Conservation (phyloP, 371 early-diverging fungal genomes). For the Rhizopus sp. region DNA sequence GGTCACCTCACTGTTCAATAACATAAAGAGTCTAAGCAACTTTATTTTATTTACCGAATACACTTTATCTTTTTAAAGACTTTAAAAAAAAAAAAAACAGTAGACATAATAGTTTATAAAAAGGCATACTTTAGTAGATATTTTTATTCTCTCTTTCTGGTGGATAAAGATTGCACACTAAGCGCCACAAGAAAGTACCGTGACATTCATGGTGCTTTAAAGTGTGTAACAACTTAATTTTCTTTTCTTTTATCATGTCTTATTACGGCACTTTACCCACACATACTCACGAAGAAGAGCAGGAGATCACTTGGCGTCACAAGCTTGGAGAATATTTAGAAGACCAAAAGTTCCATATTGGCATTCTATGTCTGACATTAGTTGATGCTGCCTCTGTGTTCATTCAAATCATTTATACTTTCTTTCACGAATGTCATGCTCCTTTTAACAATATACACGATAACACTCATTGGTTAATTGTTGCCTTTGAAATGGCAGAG, state of each 20-base stretch:
- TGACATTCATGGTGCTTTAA: no score
- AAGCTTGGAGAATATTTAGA: slow-evolving; percentile 42
- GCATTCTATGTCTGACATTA: slow-evolving; percentile 33
- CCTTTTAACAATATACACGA: slow-evolving; percentile 6
- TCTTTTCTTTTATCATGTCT: slow-evolving; percentile 5
- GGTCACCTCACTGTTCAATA: background rate
- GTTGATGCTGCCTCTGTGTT: slow-evolving; percentile 41
- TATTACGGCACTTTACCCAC: slow-evolving; percentile 18
- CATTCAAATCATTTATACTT: slow-evolving; percentile 34
- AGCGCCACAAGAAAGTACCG: no score
- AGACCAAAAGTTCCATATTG: slow-evolving; percentile 30
- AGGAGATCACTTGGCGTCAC: slow-evolving; percentile 31
- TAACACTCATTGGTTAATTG: slow-evolving; percentile 10
- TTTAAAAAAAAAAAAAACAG: no score
- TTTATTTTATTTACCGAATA: no score
- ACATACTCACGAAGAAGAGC: background rate
- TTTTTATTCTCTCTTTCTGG: no score
- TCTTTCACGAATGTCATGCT: slow-evolving; percentile 33
- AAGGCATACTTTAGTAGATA: no score
- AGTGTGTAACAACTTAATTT: no score
- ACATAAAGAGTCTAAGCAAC: no score
- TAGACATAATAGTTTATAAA: no score
- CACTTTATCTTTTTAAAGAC: no score
- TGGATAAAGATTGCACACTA: no score
- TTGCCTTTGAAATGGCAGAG: slow-evolving; percentile 38